Evolutionary conservation across 257 asterid genomes (phyloP).

Genomic region (Plantago ovata): DNA sequence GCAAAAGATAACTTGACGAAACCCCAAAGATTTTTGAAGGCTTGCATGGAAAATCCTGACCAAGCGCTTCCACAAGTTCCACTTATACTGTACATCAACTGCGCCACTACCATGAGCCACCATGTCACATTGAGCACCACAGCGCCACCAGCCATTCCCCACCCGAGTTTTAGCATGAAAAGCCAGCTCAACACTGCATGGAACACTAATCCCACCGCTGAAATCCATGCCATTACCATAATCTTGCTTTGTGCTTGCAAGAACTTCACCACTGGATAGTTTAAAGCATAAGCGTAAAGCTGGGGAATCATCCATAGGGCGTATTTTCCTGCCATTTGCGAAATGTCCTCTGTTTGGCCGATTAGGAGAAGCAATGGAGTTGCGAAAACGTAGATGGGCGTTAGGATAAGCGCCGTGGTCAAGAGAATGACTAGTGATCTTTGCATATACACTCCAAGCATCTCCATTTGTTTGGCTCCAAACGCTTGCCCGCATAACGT

Average conservation of each 20-base stretch:
- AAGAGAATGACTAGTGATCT: constrained; percentile 57
- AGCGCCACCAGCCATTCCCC: constrained; percentile 57
- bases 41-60: constrained; percentile 51
- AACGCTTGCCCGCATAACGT: constrained; percentile 69
- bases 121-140: constrained; percentile 45
- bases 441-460: constrained; percentile 64
- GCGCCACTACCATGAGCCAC: constrained; percentile 59
- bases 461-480: constrained; percentile 54
- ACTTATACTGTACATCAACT: constrained; percentile 34
- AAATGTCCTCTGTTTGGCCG: constrained; percentile 44
- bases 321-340: constrained; percentile 44
- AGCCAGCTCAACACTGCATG: constrained; percentile 49
- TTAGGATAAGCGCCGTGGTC: constrained; percentile 31
- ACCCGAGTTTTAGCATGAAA: constrained; percentile 41
- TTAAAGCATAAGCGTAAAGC: constrained; percentile 56
- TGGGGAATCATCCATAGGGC: constrained; percentile 68
- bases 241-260: constrained; percentile 64
- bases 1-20: constrained; percentile 47
- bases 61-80: constrained; percentile 51
- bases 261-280: constrained; percentile 58
- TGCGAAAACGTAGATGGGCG: constrained; percentile 40
- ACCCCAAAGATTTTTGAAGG: constrained; percentile 40
- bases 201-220: constrained; percentile 33
- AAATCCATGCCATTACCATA: constrained; percentile 51
- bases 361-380: constrained; percentile 33